Conservation (phyloP, 2,329 filamentous ascomycete genomes). For the Paraphoma sp. region DNA sequence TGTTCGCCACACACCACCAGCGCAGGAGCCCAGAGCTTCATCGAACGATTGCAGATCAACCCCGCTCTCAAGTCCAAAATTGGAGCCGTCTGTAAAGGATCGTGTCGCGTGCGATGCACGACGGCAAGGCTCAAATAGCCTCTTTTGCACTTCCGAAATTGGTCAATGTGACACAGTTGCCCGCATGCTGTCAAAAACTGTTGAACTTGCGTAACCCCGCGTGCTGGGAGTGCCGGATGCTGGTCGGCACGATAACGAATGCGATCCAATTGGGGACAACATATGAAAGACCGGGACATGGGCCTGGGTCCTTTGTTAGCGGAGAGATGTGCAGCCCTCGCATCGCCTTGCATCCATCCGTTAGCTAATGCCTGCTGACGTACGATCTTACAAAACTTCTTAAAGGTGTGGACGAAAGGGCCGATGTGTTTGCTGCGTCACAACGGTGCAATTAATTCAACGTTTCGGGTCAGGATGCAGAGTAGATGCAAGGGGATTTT, state of each 20-base stretch:
- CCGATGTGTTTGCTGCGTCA: background rate
- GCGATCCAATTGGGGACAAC: background rate
- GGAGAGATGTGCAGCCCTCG: conserved; percentile 5
- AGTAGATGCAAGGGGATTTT: too few species aligned
- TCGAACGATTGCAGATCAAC: conserved; percentile 24
- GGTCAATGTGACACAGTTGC: background rate
- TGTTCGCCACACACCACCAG: conserved; percentile 26
- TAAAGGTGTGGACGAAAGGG: background rate
- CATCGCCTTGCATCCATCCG: conserved; percentile 3
- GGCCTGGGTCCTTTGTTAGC: conserved; percentile 16
- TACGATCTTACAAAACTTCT: conserved; percentile 3
- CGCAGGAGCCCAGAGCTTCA: conserved; percentile 18
- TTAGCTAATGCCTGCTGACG: conserved; percentile 22
- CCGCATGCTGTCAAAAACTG: conserved; percentile 8
- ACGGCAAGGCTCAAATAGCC: background rate
- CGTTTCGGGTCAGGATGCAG: background rate
- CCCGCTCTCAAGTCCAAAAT: conserved; percentile 23
- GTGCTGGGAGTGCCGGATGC: conserved; percentile 1
- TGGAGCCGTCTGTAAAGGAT: conserved; percentile 14
- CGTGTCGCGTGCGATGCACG: background rate
- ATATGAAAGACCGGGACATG: background rate
- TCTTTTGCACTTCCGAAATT: too few species aligned
- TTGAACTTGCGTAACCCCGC: conserved; percentile 22
- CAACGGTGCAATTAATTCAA: background rate
- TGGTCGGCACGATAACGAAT: conserved; percentile 2